A percentile compares a stretch with the other conserved stretches of the same genome.
Conservation (phyloP, 2,329 filamentous ascomycete genomes). For the Colletotrichum orchidophilum region DNA sequence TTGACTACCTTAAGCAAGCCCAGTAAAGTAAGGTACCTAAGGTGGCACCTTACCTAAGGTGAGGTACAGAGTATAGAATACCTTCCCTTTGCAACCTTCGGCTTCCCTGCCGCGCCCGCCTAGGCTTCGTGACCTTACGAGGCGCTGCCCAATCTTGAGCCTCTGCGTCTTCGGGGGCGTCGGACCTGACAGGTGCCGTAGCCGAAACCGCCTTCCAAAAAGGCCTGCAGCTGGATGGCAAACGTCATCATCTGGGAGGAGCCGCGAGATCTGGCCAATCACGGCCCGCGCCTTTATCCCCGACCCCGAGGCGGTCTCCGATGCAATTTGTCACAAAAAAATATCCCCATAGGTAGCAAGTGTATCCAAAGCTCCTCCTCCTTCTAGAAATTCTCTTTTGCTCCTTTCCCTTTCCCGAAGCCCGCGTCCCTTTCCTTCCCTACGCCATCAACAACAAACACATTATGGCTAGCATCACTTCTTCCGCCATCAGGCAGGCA, state of each 20-base stretch:
- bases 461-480: conserved; percentile 72
- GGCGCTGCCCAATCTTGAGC: not conserved
- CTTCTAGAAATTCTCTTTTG: conserved; percentile 9
- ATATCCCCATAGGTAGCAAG: conserved; percentile 3
- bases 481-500: conserved; percentile 79
- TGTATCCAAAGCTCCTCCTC: conserved; percentile 6
- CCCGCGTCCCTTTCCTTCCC: conserved; percentile 31
- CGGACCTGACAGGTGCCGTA: conserved; percentile 8
- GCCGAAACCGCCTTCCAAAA: conserved; percentile 4
- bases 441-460: conserved; percentile 33
- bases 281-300: conserved; percentile 21
- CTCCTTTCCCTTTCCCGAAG: conserved; percentile 33
- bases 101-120: not conserved
- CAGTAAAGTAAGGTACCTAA: not conserved
- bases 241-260: conserved; percentile 25
- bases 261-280: conserved; percentile 6
- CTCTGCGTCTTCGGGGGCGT: not conserved
- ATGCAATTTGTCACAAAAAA: conserved; percentile 16
- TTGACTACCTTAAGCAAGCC: not conserved
- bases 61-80: no score
- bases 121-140: not conserved
- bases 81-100: not conserved
- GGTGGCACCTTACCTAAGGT: no score
- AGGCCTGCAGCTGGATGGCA: not conserved
- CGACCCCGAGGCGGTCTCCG: conserved; percentile 23